phyloP scores from a whole-genome alignment of 805 yeast genomes.

The Blastobotrys chiropterorum region DNA sequence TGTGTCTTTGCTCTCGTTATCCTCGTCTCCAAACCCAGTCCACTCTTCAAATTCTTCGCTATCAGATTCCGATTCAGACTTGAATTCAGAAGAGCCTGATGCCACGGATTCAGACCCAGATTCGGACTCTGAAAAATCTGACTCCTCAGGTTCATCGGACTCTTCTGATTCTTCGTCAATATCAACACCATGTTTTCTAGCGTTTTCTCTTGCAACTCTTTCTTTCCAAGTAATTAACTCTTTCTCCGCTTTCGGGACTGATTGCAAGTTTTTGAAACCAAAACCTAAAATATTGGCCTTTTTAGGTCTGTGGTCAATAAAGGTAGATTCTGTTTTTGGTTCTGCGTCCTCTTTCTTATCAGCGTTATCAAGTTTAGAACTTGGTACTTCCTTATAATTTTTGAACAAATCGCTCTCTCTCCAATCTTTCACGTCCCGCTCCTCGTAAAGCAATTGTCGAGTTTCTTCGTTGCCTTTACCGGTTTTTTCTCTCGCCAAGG shows the following conservation, averaged over 20 bases:
- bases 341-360: slow-evolving; percentile 23
- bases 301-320: slow-evolving; percentile 43
- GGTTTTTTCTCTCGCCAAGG: slow-evolving; percentile 61
- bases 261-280: slow-evolving; percentile 2
- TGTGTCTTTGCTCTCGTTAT: slow-evolving; percentile 17
- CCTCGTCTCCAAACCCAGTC: slow-evolving; percentile 14
- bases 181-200: slow-evolving; percentile 27
- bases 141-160: slow-evolving; percentile 14
- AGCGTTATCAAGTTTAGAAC: slow-evolving; percentile 23
- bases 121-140: slow-evolving; percentile 7
- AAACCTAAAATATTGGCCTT: background rate
- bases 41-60: slow-evolving; percentile 25
- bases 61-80: slow-evolving; percentile 27
- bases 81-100: slow-evolving; percentile 15
- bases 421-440: slow-evolving; percentile 61
- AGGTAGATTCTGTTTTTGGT: slow-evolving; percentile 35
- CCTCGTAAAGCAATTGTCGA: slow-evolving; percentile 60
- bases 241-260: slow-evolving; percentile 27
- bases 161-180: slow-evolving; percentile 20
- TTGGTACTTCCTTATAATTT: slow-evolving; percentile 4
- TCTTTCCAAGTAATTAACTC: slow-evolving; percentile 59
- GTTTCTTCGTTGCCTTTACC: slow-evolving; percentile 65
- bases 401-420: slow-evolving; percentile 27
- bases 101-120: slow-evolving; percentile 6
- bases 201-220: slow-evolving; percentile 40